Evolutionary conservation across 768 basidiomycete species (phyloP).

Genomic region (Boletus barrowsii): DNA sequence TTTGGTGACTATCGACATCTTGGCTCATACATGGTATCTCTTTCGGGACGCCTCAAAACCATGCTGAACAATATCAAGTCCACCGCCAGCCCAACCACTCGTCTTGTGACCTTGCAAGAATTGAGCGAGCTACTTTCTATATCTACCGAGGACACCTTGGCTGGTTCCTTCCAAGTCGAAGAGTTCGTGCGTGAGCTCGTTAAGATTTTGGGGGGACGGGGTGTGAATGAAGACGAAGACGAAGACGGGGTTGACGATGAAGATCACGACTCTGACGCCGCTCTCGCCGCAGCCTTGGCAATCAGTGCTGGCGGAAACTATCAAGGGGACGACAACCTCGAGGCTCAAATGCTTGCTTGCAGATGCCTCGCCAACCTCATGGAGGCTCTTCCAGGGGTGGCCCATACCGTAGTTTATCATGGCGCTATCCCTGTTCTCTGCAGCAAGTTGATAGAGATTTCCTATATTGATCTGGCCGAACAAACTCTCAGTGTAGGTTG

Average conservation of each 20-base stretch:
- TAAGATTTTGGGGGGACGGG: conserved; percentile 81
- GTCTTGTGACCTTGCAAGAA: conserved; percentile 89
- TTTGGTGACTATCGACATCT: conserved; percentile 86
- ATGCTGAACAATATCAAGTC: conserved; percentile 87
- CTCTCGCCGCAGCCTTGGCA: conserved; percentile 83
- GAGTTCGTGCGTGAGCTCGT: conserved; percentile 90
- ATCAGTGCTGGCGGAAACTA: conserved; percentile 68
- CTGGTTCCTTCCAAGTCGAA: conserved; percentile 94
- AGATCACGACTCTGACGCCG: conserved; percentile 80
- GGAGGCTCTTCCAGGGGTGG: conserved; percentile 97
- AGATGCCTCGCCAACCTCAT: conserved; percentile 96
- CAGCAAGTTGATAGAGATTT: conserved; percentile 95
- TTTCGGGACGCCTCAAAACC: conserved; percentile 83
- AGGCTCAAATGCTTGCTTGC: conserved; percentile 95
- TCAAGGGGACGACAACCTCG: conserved; percentile 82
- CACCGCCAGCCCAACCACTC: conserved; percentile 79
- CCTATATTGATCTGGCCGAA: conserved; percentile 96
- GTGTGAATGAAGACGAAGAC: conserved; percentile 68
- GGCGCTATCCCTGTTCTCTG: conserved; percentile 98
- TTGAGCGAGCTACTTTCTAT: conserved; percentile 93
- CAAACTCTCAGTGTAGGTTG: conserved; percentile 91
- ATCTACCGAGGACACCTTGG: conserved; percentile 95
- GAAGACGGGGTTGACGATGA: conserved; percentile 64
- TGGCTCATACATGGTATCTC: conserved; percentile 90
- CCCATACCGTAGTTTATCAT: conserved; percentile 96